These are phyloP conservation scores for Aristolochia californica DNA, from an alignment of 164 flowering plant species.

Conservation along the genomic window DNA sequence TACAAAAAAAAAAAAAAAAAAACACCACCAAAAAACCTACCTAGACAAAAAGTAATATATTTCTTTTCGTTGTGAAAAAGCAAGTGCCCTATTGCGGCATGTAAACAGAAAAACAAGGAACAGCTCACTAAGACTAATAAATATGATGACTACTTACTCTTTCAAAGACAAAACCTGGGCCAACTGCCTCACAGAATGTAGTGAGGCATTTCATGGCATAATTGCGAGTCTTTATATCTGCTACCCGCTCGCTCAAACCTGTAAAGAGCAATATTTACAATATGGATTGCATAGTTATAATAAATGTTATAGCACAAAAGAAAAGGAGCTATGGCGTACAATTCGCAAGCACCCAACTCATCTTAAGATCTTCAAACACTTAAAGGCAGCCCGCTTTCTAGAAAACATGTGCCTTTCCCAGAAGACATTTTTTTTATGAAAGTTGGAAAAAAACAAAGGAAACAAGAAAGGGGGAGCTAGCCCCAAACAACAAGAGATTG, in stretches of 20 bases:
- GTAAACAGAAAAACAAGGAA: background rate
- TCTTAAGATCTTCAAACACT: too few relatives aligned
- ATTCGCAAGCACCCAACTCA: too few relatives aligned
- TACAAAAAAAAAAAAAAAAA: background rate
- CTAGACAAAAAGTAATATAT: too few relatives aligned
- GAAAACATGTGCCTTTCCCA: too few relatives aligned
- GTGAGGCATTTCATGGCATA: constrained; percentile 97
- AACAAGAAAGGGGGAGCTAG: too few relatives aligned
- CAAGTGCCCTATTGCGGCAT: background rate
- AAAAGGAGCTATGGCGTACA: too few relatives aligned
- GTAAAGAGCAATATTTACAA: constrained; percentile 1
- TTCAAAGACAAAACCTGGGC: constrained; percentile 94
- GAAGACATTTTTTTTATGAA: too few relatives aligned
- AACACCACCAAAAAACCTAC: background rate
- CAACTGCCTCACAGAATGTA: constrained; percentile 86
- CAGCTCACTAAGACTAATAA: constrained; percentile 1
- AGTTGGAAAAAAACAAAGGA: too few relatives aligned
- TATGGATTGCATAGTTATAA: background rate
- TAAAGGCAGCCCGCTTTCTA: too few relatives aligned
- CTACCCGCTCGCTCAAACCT: constrained; percentile 92
- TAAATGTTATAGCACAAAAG: background rate
- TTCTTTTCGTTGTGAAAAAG: background rate
- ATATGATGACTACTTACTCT: constrained; percentile 44
- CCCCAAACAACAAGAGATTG: too few relatives aligned
- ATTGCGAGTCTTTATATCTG: constrained; percentile 90